phyloP scores from a whole-genome alignment of 2,329 filamentous ascomycete species.

The Colletotrichum neosansevieriae region DNA sequence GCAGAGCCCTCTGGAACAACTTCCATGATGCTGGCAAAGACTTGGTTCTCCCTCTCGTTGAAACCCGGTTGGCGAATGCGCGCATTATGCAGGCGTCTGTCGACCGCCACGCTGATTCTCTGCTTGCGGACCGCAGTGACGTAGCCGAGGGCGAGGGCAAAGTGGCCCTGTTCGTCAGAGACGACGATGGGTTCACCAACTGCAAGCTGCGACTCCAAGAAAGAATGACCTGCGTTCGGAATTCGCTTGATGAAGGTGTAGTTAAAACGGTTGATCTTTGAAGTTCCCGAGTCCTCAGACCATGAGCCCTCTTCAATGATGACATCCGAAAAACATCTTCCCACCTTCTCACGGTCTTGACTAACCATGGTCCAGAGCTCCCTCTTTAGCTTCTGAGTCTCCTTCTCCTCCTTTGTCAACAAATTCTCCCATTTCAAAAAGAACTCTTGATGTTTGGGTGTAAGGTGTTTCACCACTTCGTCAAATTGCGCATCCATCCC shows the following conservation, averaged over 20 bases:
- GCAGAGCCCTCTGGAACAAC: slow-evolving; percentile 70
- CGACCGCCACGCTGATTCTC: slow-evolving; percentile 88
- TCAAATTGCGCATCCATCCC: slow-evolving; percentile 86
- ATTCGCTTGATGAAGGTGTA: slow-evolving; percentile 86
- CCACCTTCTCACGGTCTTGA: slow-evolving; percentile 85
- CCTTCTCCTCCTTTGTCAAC: slow-evolving; percentile 93
- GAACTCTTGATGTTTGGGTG: slow-evolving; percentile 79
- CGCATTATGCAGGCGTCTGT: slow-evolving; percentile 88
- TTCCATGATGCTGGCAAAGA: slow-evolving; percentile 93
- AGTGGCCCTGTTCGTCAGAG: slow-evolving; percentile 94
- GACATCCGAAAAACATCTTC: slow-evolving; percentile 90
- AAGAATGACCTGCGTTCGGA: slow-evolving; percentile 76
- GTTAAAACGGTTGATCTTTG: slow-evolving; percentile 90
- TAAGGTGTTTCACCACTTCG: slow-evolving; percentile 83
- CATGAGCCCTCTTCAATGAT: slow-evolving; percentile 83
- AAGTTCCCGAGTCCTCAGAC: slow-evolving; percentile 74
- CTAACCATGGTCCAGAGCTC: slow-evolving; percentile 98
- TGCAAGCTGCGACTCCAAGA: slow-evolving; percentile 88
- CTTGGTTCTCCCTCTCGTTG: slow-evolving; percentile 80
- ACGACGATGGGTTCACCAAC: slow-evolving; percentile 95
- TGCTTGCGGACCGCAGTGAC: slow-evolving; percentile 81
- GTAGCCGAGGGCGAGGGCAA: slow-evolving; percentile 92
- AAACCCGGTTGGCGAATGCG: slow-evolving; percentile 82
- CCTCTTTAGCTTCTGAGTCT: slow-evolving; percentile 85
- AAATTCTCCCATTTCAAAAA: slow-evolving; percentile 96